These are phyloP conservation scores for Kandelia obovata DNA, from an alignment of 345 rosid genomes.

Conservation along the genomic window DNA sequence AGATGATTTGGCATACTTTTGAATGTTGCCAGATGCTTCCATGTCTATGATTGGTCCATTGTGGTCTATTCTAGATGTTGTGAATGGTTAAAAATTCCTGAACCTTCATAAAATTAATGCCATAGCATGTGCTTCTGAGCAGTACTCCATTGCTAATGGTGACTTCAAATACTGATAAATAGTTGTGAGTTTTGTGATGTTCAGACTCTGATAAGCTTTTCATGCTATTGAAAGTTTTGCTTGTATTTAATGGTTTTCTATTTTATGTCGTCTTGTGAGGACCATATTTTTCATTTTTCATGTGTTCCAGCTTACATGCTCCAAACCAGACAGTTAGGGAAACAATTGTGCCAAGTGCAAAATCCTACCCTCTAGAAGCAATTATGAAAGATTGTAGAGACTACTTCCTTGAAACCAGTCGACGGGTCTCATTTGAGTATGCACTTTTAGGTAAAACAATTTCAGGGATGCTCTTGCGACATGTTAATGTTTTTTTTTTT, in stretches of 20 bases:
- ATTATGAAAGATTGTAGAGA: conserved; percentile 90
- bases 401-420: conserved; percentile 70
- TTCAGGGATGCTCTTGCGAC: not conserved
- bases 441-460: conserved; percentile 70
- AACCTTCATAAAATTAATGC: not conserved
- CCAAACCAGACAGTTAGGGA: conserved; percentile 89
- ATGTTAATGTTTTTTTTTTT: no score
- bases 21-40: not conserved
- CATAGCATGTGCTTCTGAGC: no score
- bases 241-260: not conserved
- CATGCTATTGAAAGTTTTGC: not conserved
- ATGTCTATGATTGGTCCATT: not conserved
- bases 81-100: not conserved
- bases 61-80: not conserved
- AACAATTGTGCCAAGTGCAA: conserved; percentile 91
- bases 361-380: conserved; percentile 87
- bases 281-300: conserved; percentile 6
- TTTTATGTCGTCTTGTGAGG: not conserved
- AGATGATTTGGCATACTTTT: not conserved
- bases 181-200: not conserved
- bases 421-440: conserved; percentile 87
- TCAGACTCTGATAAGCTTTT: not conserved
- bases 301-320: conserved; percentile 70
- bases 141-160: not conserved
- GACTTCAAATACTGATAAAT: not conserved